These are phyloP conservation scores for Tilletiaria anomala DNA, from an alignment of 1,284 basidiomycete species.

Conservation along the genomic window DNA sequence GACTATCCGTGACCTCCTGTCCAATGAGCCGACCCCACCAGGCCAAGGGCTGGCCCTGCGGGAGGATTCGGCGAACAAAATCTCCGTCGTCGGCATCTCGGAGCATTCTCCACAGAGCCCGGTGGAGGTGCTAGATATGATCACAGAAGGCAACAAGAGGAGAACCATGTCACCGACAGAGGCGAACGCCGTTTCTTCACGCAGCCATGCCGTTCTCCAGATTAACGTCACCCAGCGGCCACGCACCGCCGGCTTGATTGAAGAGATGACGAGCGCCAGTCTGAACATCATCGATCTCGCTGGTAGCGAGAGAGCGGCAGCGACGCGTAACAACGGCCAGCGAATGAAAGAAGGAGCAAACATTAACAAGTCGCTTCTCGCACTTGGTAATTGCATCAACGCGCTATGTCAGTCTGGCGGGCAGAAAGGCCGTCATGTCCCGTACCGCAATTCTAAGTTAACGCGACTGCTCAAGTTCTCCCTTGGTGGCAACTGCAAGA, in stretches of 20 bases:
- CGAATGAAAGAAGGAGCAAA: slow-evolving; percentile 40
- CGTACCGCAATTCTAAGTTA: slow-evolving; percentile 37
- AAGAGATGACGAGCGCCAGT: slow-evolving; percentile 31
- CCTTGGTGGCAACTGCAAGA: slow-evolving; percentile 40
- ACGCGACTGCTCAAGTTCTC: slow-evolving; percentile 38
- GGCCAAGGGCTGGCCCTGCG: slow-evolving; percentile 32
- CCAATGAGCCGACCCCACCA: slow-evolving; percentile 26
- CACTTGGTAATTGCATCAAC: slow-evolving; percentile 39
- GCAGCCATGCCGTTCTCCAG: slow-evolving; percentile 37
- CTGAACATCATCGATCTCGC: slow-evolving; percentile 40
- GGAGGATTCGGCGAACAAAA: slow-evolving; percentile 33
- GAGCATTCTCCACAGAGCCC: slow-evolving; percentile 32
- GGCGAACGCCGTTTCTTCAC: slow-evolving; percentile 35
- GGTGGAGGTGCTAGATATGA: slow-evolving; percentile 31
- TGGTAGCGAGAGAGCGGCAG: slow-evolving; percentile 35
- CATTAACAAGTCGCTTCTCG: slow-evolving; percentile 39
- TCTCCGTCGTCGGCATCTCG: slow-evolving; percentile 38
- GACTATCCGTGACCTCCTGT: slow-evolving; percentile 35
- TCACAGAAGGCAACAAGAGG: slow-evolving; percentile 34
- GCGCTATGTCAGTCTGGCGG: slow-evolving; percentile 36
- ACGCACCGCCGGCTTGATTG: slow-evolving; percentile 27
- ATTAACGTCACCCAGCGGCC: slow-evolving; percentile 37
- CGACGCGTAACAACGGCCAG: slow-evolving; percentile 36
- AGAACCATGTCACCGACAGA: slow-evolving; percentile 38
- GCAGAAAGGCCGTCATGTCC: slow-evolving; percentile 18